Evolutionary conservation across 164 flowering plant genomes (phyloP), one percentile per base, ranked within the genome.

Genomic region (Umbellularia californica): DNA sequence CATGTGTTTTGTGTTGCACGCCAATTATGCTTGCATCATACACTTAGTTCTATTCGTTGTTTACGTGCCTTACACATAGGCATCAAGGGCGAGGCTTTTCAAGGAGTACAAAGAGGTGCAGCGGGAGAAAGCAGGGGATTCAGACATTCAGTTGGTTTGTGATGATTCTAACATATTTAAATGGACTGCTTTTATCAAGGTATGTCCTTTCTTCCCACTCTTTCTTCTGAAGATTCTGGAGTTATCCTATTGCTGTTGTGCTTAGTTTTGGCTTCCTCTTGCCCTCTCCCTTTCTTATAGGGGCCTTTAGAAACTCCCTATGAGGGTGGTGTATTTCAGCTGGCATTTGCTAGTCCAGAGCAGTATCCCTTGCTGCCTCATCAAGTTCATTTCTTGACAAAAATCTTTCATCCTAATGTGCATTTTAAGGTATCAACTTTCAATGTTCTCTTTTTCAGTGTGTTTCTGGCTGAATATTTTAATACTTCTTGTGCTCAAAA

Each of bases 361-460:
- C 99, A 92, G 81, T 95, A 95, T 79, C 99, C 99, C 77, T 80
- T 95, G 87, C 96, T 92, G 73, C 99, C 99, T 78, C 98, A 97
- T 74, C 98, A 92, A 90, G 99, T 93, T 70, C 87, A 97, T 71
- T 95, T 95, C 81, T 81, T 93, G 77, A 95, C 98, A 41, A 95
- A 95, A 82, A 95, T 93, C 73, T 95, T 95, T 78, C 99, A 95
- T 82, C 98, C 99, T 28, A 95, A 95, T 84, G 99, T 95, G 55
- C 99, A 95, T 84, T 95, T 93, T 77, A 95, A 95, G 98, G 99
- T 95, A 81, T 25, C 23, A 30, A 23, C 67, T 69, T 19, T 20
- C 52, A 19, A 60, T 64, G 1, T 30, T 27, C 17, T 58, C 27
- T 12, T 51, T 12, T 33, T 64, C 23, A 23, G 23, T 68, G 30